Conservation (phyloP, 164 flowering plant genomes). For the Euptelea pleiosperma region DNA sequence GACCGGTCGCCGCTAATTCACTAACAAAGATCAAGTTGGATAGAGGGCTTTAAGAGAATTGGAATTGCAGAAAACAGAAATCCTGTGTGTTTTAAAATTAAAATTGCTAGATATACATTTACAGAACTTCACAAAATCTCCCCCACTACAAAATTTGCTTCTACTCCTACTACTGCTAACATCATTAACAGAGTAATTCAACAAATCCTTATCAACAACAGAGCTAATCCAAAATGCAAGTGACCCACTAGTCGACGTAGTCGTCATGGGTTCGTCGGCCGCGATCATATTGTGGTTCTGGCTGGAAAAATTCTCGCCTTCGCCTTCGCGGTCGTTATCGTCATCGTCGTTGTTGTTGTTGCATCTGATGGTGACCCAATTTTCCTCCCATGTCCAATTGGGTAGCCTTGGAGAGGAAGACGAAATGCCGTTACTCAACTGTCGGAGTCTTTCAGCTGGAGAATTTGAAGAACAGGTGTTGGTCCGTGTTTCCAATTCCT, state of each 20-base stretch:
- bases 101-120: constrained; percentile 10
- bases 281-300: background rate
- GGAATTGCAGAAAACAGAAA: constrained; percentile 12
- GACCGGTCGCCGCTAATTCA: no score
- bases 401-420: constrained; percentile 20
- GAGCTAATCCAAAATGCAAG: constrained; percentile 5
- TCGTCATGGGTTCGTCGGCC: constrained; percentile 2
- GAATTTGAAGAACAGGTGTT: constrained; percentile 14
- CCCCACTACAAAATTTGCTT: background rate
- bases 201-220: constrained; percentile 6
- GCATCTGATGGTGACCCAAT: constrained; percentile 42
- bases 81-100: constrained; percentile 11
- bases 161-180: background rate
- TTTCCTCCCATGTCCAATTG: constrained; percentile 38
- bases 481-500: constrained; percentile 19
- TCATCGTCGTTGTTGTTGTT: no score
- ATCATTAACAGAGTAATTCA: background rate
- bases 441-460: constrained; percentile 29
- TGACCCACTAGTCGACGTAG: constrained; percentile 21
- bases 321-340: no score
- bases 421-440: no score
- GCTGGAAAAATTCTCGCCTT: no score
- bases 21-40: no score
- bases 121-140: constrained; percentile 4
- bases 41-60: constrained; percentile 3